phyloP scores from a whole-genome alignment of 1,284 basidiomycete species.

The Ustilago nuda region DNA sequence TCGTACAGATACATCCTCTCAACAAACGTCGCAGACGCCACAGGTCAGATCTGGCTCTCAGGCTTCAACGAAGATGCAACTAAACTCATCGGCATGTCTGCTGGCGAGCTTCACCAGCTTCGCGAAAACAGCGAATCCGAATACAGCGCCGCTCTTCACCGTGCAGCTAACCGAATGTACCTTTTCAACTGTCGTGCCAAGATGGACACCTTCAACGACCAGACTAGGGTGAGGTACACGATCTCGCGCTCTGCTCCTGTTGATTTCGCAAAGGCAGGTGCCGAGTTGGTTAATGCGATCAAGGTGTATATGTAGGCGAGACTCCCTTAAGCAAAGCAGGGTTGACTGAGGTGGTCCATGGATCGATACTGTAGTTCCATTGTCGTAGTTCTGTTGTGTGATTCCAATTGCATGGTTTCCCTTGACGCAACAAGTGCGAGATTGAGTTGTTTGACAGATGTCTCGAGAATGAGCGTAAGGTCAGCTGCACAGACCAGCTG shows the following conservation, averaged over 20 bases:
- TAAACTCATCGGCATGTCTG: slow-evolving; percentile 78
- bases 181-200: slow-evolving; percentile 90
- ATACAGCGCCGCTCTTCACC: slow-evolving; percentile 77
- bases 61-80: slow-evolving; percentile 94
- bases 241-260: slow-evolving; percentile 54
- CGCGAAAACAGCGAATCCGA: slow-evolving; percentile 78
- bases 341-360: neutral
- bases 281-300: slow-evolving; percentile 63
- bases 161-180: slow-evolving; percentile 78
- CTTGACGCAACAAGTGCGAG: neutral
- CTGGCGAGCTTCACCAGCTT: slow-evolving; percentile 81
- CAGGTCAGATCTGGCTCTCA: slow-evolving; percentile 89
- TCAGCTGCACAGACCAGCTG: too few relatives aligned
- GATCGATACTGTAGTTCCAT: neutral
- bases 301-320: slow-evolving; percentile 42
- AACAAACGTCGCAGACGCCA: slow-evolving; percentile 88
- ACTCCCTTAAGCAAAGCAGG: neutral
- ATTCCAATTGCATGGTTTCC: slow-evolving; percentile 3
- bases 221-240: slow-evolving; percentile 63
- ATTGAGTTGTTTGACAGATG: neutral
- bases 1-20: slow-evolving; percentile 80
- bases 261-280: slow-evolving; percentile 62
- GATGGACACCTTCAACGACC: slow-evolving; percentile 69
- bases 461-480: neutral
- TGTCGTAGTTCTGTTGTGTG: neutral